These are phyloP conservation scores for Marasmius oreades DNA, from an alignment of 1,284 basidiomycete genomes.

Conservation along the genomic window DNA sequence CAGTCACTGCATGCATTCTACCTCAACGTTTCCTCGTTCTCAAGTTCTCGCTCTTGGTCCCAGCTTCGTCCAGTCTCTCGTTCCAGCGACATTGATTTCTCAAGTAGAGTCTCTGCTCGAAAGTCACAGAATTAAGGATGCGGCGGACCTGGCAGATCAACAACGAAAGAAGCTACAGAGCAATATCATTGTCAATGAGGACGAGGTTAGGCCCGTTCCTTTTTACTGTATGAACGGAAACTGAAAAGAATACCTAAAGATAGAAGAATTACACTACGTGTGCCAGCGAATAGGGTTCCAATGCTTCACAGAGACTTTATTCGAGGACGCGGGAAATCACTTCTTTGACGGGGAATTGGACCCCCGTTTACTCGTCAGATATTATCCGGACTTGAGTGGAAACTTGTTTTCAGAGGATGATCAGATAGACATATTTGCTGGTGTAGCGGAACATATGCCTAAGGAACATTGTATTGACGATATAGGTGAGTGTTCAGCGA, in stretches of 20 bases:
- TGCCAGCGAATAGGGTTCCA: slow-evolving; percentile 77
- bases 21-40: slow-evolving; percentile 51
- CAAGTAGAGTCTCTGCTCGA: slow-evolving; percentile 71
- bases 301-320: slow-evolving; percentile 67
- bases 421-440: slow-evolving; percentile 57
- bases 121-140: slow-evolving; percentile 62
- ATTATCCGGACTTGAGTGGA: slow-evolving; percentile 70
- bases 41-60: slow-evolving; percentile 60
- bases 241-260: slow-evolving; percentile 29
- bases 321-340: slow-evolving; percentile 73
- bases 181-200: slow-evolving; percentile 43
- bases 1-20: slow-evolving; percentile 8
- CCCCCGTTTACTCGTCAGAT: slow-evolving; percentile 71
- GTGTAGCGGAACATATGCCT: slow-evolving; percentile 65
- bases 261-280: slow-evolving; percentile 68
- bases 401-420: slow-evolving; percentile 48
- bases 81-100: slow-evolving; percentile 69
- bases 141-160: slow-evolving; percentile 56
- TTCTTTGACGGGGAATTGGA: slow-evolving; percentile 72
- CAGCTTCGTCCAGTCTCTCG: slow-evolving; percentile 63
- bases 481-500: slow-evolving; percentile 59
- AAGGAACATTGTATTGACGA: slow-evolving; percentile 62
- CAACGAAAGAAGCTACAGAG: slow-evolving; percentile 54
- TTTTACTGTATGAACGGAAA: background rate
- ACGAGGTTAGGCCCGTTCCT: slow-evolving; percentile 40